A percentile compares a stretch with the other conserved stretches of the same genome.
Evolutionary conservation across 2,329 filamentous ascomycete genomes (phyloP).

Genomic region (Verticillium albo-atrum): DNA sequence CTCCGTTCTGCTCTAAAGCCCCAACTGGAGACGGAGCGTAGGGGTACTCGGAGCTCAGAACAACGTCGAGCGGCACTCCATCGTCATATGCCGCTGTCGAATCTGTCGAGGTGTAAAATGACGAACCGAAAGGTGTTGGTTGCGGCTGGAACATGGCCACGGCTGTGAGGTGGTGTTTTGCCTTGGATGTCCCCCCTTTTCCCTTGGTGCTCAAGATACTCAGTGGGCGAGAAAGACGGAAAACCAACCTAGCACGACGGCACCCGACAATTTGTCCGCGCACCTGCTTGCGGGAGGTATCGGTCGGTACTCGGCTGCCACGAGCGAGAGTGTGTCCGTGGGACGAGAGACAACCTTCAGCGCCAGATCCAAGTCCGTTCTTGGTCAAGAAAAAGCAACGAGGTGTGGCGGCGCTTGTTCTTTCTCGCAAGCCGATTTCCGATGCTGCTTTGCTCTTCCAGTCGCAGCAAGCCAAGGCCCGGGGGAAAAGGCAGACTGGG

Average conservation of each 20-base stretch:
- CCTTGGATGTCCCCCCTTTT: not conserved
- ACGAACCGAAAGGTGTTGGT: constrained; percentile 41
- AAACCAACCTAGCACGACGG: not conserved
- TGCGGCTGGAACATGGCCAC: constrained; percentile 51
- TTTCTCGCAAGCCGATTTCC: not conserved
- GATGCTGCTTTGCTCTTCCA: not conserved
- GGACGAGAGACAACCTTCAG: not conserved
- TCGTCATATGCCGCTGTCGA: not conserved
- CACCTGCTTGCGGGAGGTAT: not conserved
- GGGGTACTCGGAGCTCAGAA: not conserved
- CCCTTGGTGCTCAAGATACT: not conserved
- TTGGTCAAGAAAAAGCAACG: not conserved
- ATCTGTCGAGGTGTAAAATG: constrained; percentile 22
- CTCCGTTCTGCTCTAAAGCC: not conserved
- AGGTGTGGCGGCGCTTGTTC: not conserved
- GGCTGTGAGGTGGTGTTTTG: not conserved
- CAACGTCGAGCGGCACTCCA: not conserved
- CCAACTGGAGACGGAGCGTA: not conserved
- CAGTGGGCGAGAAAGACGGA: not conserved
- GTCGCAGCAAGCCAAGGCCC: not conserved
- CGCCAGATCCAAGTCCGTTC: not conserved
- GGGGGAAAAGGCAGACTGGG: not conserved
- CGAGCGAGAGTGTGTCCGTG: not conserved
- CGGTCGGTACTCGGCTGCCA: not conserved
- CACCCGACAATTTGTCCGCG: not conserved